Evolutionary conservation across 495 filamentous ascomycete genomes (phyloP).

Genomic region (Massariosphaeria phaeospora): DNA sequence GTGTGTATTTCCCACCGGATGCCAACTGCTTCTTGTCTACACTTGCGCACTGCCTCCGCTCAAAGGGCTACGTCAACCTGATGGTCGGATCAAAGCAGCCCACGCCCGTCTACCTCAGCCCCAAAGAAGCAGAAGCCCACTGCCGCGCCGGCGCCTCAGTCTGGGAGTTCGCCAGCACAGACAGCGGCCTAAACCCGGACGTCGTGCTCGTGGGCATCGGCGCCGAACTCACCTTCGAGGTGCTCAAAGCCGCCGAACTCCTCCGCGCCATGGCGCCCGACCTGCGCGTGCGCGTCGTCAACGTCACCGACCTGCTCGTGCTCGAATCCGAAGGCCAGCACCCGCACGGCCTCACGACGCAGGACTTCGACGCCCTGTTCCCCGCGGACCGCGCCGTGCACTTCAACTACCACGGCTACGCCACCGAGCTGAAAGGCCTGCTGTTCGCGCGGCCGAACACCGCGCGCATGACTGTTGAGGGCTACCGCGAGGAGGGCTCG

Average conservation of each 20-base stretch:
- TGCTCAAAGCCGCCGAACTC: constrained; percentile 58
- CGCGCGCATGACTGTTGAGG: constrained; percentile 53
- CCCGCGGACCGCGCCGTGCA: constrained; percentile 55
- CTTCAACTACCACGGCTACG: constrained; percentile 72
- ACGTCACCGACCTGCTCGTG: constrained; percentile 71
- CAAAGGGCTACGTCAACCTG: constrained; percentile 64
- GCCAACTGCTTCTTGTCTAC: constrained; percentile 69
- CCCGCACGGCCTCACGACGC: constrained; percentile 55
- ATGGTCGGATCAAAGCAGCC: constrained; percentile 73
- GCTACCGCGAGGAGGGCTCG: constrained; percentile 65
- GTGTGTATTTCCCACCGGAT: constrained; percentile 71
- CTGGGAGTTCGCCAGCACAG: constrained; percentile 62
- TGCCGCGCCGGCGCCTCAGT: constrained; percentile 60
- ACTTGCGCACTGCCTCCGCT: constrained; percentile 59
- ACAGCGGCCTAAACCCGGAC: constrained; percentile 56
- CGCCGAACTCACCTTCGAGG: constrained; percentile 66
- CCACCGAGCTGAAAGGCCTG: constrained; percentile 57
- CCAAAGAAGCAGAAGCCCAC: constrained; percentile 62
- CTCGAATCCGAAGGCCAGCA: constrained; percentile 56
- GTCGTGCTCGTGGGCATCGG: constrained; percentile 68
- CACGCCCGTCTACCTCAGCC: constrained; percentile 60
- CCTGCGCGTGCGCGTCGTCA: constrained; percentile 60
- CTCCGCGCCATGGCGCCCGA: constrained; percentile 51
- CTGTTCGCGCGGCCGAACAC: constrained; percentile 55
- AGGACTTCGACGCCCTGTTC: constrained; percentile 57